Conservation (phyloP, 768 basidiomycete genomes). For the Psilocybe cubensis region DNA sequence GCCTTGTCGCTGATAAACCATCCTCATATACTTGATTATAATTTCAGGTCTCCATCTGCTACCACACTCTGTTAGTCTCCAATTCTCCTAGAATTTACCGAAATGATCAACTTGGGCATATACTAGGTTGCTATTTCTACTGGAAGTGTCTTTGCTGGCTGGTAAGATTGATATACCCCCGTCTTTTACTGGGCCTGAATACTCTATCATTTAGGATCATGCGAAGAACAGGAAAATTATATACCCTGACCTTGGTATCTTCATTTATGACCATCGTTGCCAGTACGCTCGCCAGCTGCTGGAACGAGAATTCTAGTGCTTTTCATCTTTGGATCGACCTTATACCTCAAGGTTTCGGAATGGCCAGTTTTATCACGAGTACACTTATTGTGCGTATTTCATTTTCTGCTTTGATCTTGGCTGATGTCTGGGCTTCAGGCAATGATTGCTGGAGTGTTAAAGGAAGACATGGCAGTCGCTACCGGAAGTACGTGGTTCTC, state of each 20-base stretch:
- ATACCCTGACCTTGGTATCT: constrained; percentile 70
- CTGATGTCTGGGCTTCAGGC: constrained; percentile 51
- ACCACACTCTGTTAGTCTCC: constrained; percentile 77
- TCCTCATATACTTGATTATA: neutral
- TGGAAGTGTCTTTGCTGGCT: constrained; percentile 90
- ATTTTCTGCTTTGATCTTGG: constrained; percentile 8
- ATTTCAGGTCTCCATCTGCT: constrained; percentile 79
- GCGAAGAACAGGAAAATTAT: constrained; percentile 86
- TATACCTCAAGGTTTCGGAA: constrained; percentile 82
- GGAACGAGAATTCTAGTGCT: constrained; percentile 64
- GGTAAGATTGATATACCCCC: constrained; percentile 46
- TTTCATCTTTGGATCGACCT: constrained; percentile 80
- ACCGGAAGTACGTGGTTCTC: constrained; percentile 75
- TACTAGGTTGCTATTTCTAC: constrained; percentile 74
- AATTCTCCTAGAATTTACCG: constrained; percentile 2
- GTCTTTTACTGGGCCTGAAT: constrained; percentile 9
- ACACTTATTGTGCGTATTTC: constrained; percentile 72
- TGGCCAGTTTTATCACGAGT: constrained; percentile 84
- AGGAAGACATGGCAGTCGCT: constrained; percentile 85
- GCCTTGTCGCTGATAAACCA: neutral
- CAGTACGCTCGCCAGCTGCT: constrained; percentile 60
- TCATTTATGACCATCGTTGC: constrained; percentile 64
- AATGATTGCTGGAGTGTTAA: constrained; percentile 81
- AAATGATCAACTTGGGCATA: constrained; percentile 13
- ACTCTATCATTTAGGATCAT: constrained; percentile 61